A percentile compares a stretch with the other conserved stretches of the same genome.
Conservation (phyloP, 805 yeast species). For the Yamadazyma olivae region DNA sequence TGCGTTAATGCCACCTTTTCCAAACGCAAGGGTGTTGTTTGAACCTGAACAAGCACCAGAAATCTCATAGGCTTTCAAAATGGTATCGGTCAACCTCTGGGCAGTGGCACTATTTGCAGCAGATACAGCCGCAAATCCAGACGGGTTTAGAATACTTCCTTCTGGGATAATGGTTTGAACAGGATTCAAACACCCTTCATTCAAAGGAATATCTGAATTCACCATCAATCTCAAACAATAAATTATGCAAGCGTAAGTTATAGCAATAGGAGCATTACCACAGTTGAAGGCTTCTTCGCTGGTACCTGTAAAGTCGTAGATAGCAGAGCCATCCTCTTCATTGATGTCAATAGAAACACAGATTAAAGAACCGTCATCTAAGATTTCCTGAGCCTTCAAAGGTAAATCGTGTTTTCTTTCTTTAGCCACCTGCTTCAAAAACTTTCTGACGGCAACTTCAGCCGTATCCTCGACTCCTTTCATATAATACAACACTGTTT, state of each 20-base stretch:
- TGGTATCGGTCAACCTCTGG: conserved; percentile 19
- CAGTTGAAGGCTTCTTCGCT: conserved; percentile 10
- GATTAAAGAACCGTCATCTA: conserved; percentile 20
- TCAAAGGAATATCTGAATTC: conserved; percentile 17
- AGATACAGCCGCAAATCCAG: conserved; percentile 16
- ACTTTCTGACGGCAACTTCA: conserved; percentile 56
- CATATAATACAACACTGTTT: conserved; percentile 69
- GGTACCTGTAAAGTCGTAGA: conserved; percentile 20
- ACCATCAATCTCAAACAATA: conserved; percentile 10
- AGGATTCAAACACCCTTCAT: conserved; percentile 21
- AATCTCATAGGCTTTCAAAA: conserved; percentile 20
- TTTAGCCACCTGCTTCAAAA: conserved; percentile 26
- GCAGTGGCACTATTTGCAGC: conserved; percentile 20
- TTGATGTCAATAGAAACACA: conserved; percentile 12
- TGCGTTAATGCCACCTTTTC: conserved; percentile 16
- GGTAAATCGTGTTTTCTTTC: conserved; percentile 37
- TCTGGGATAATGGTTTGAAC: conserved; percentile 13
- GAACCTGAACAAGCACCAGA: conserved; percentile 19
- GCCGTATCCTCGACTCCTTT: conserved; percentile 80
- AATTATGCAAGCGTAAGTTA: background rate
- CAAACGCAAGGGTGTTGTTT: conserved; percentile 19
- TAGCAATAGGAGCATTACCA: background rate
- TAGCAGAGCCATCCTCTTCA: conserved; percentile 11
- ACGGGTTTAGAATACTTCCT: conserved; percentile 15
- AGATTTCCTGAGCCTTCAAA: conserved; percentile 12